Base-by-base conservation (phyloP, 179 eudicot species). In the Actinidia polygama region DNA sequence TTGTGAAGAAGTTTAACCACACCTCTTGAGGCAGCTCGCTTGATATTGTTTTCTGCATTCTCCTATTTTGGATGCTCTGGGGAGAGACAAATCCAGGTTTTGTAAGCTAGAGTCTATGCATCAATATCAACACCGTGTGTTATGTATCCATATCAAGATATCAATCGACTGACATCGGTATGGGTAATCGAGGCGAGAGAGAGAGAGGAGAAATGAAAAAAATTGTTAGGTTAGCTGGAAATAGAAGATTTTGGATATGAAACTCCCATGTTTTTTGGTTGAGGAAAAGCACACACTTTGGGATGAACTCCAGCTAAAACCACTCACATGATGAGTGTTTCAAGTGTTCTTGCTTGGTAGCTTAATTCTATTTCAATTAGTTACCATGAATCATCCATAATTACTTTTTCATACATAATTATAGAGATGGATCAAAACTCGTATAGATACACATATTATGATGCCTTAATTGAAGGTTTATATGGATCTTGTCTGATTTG, bases 401-500 rank as follows among this genome's bases (percentile, higher is more conserved):
- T 90, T 58, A 92, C 94, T 1, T 92, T 89, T 81, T 93, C 90
- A 84, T 93, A 92, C 63, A 73, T 92, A 61, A 92, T 16, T 21
- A 47, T 16, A 14, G 23, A n/a, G 16, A 9, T 16, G 58, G 30
- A 67, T 50, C n/a, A 24, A 77, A 62, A 11, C 51, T 10, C 30
- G 36, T 57, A n/a, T 46, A 62, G 70, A 47, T 9, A 21, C 18
- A 23, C 44, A 21, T 46, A 19, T 36, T 81, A 23, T 23, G 26
- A 16, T 73, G 47, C 78, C 46, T 59, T 19, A 23, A 19, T 18
- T 53, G 49, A 40, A 10, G 64, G 26, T 12, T 68, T n/a, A 51
- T 7, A 36, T 82, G 84, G 10, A 66, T 59, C 44, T 21, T 82
- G 21, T 66, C 24, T 40, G 73, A 63, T n/a, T 73, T 67, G n/a